phyloP scores from a whole-genome alignment of 306 rosid genomes.

The Hippophae tibetana region DNA sequence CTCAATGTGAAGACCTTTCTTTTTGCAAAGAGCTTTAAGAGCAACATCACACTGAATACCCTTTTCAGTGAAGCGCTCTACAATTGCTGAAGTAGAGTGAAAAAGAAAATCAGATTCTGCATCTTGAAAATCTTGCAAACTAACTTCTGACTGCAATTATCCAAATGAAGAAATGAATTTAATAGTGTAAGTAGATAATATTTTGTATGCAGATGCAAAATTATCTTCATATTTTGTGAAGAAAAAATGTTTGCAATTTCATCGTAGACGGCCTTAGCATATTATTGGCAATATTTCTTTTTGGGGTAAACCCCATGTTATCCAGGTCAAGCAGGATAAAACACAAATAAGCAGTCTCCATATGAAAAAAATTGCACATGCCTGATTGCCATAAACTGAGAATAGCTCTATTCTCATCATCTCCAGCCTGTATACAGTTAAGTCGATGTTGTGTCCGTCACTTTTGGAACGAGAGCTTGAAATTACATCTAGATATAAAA shows the following conservation, averaged over 20 bases:
- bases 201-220: too few relatives aligned
- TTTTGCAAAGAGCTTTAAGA: constrained; percentile 76
- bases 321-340: too few relatives aligned
- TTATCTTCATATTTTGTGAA: too few relatives aligned
- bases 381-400: constrained; percentile 87
- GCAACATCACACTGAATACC: constrained; percentile 47
- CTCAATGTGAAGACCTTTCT: constrained; percentile 77
- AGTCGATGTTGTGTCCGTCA: constrained; percentile 28
- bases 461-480: constrained; percentile 24
- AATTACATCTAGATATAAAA: constrained; percentile 34
- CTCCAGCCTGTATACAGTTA: constrained; percentile 66
- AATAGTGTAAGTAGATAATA: too few relatives aligned
- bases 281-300: too few relatives aligned
- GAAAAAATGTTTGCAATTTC: too few relatives aligned
- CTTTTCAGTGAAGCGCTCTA: constrained; percentile 40
- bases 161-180: not conserved
- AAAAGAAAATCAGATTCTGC: constrained; percentile 79
- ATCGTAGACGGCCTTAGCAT: too few relatives aligned
- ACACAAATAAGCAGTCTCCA: not conserved
- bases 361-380: constrained; percentile 32
- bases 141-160: constrained; percentile 62
- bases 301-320: too few relatives aligned
- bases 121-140: constrained; percentile 56
- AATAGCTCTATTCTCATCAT: constrained; percentile 63
- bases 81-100: constrained; percentile 41